A percentile compares a stretch with the other conserved stretches of the same genome.
These are phyloP conservation scores for Penicillium sp. DNA, from an alignment of 2,329 filamentous ascomycete genomes.

Conservation along the genomic window DNA sequence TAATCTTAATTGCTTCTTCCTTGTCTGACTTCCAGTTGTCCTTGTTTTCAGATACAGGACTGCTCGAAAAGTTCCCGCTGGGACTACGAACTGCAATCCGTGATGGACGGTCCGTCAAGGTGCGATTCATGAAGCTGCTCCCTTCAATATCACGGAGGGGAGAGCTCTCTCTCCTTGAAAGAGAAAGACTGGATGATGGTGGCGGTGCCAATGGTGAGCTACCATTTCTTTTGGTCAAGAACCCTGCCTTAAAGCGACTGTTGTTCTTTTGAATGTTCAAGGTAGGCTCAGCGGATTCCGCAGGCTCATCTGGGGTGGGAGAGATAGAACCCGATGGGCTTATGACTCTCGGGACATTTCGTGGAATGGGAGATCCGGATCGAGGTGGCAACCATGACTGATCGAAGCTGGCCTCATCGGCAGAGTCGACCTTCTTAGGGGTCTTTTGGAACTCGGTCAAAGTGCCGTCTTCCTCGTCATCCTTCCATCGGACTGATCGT, in stretches of 20 bases:
- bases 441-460: conserved; percentile 91
- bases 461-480: conserved; percentile 81
- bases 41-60: conserved; percentile 49
- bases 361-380: conserved; percentile 51
- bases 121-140: conserved; percentile 49
- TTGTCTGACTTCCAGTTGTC: conserved; percentile 48
- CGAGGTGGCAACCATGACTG: conserved; percentile 47
- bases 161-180: conserved; percentile 58
- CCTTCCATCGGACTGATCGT: conserved; percentile 84
- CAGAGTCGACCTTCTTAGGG: conserved; percentile 65
- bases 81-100: conserved; percentile 41
- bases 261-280: conserved; percentile 63
- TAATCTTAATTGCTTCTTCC: conserved; percentile 54
- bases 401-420: conserved; percentile 56
- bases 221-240: conserved; percentile 68
- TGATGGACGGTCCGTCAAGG: conserved; percentile 42
- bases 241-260: conserved; percentile 83
- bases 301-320: conserved; percentile 46
- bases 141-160: conserved; percentile 55
- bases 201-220: conserved; percentile 64
- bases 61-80: conserved; percentile 35
- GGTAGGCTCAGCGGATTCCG: conserved; percentile 55
- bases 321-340: conserved; percentile 52
- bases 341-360: conserved; percentile 44
- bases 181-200: conserved; percentile 57